Evolutionary conservation across 2,329 filamentous ascomycete species (phyloP).

Genomic region (Aureobasidium sp.): DNA sequence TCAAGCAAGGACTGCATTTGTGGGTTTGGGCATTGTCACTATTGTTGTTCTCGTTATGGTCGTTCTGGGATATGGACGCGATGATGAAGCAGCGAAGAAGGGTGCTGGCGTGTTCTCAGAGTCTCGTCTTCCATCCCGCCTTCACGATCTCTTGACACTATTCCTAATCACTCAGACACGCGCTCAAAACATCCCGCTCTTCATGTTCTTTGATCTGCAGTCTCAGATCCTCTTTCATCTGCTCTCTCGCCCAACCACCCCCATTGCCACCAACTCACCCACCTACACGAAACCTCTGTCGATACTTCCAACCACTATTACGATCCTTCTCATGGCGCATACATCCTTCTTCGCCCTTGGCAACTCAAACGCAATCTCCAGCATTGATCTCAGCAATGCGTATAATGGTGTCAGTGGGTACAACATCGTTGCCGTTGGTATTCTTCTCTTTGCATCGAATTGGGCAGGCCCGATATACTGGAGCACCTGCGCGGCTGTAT

Average conservation of each 20-base stretch:
- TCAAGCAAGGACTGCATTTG: conserved; percentile 31
- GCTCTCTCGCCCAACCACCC: conserved; percentile 9
- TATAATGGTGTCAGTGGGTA: conserved; percentile 87
- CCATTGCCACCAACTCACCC: neutral
- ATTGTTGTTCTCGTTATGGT: conserved; percentile 19
- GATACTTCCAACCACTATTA: conserved; percentile 42
- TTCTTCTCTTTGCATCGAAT: conserved; percentile 79
- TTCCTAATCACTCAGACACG: conserved; percentile 82
- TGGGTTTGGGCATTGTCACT: conserved; percentile 24
- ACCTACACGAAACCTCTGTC: neutral
- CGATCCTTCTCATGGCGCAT: conserved; percentile 69
- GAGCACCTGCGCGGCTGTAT: conserved; percentile 55
- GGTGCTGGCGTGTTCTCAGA: neutral
- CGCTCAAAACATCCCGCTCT: conserved; percentile 74
- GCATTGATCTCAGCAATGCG: conserved; percentile 85
- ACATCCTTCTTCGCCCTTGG: conserved; percentile 82
- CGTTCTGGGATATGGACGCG: neutral
- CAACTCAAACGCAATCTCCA: conserved; percentile 88
- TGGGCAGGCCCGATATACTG: conserved; percentile 91
- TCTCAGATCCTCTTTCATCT: conserved; percentile 23
- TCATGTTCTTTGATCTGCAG: conserved; percentile 63
- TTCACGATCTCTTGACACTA: conserved; percentile 63
- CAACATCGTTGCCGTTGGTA: conserved; percentile 68
- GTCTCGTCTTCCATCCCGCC: conserved; percentile 22
- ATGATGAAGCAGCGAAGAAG: neutral